Base-by-base conservation (phyloP, 2,329 filamentous ascomycete genomes). In the Boeremia exigua region DNA sequence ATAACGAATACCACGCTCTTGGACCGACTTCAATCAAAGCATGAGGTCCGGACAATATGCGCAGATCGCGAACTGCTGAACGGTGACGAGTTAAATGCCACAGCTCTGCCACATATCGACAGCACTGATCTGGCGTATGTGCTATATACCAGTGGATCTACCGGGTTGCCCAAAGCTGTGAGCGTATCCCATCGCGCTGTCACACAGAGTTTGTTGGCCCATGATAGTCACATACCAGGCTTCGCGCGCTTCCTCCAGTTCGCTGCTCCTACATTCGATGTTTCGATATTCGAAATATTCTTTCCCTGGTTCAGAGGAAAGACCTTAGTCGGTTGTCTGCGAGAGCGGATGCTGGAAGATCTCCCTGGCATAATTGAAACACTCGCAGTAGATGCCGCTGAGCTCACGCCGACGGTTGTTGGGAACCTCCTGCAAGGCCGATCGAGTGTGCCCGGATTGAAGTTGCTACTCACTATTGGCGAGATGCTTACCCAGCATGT, bases 281-380 rank as follows among this genome's bases (percentile, higher is more conserved):
- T 97, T 7, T 96, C 91, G 0, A 88, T 96, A 6, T 97, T 97
- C 71, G 93, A 97, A 71, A 93, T 96, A 6, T 96, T 96, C 80
- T 96, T 96, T 62, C 90, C 93, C 0, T 79, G 93, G 14, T 88
- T 87, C 59, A 82, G 91, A 54, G 89, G 89, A 2, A 80, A 79
- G 19, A 96, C 91, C 0, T 78, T 97, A 2, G 85, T 94, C 43
- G 84, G 86, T 51, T 91, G 88, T 62, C 83, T 86, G 52, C 85
- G 92, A 27, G 79, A 81, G 44, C 80, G 84, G 30, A 85, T 96
- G 80, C 80, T 97, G 37, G 85, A 89, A 58, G 87, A 96, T 68
- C 82, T 97, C 19, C 86, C 90, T 0, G 82, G 78, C 0, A 81
- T 86, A 10, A 86, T 97, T 54, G 84, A 81, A 11, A 67, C 71